A percentile compares a stretch with the other conserved stretches of the same genome.
phyloP scores from a whole-genome alignment of 2,329 filamentous ascomycete species.

The Talaromyces sp. region DNA sequence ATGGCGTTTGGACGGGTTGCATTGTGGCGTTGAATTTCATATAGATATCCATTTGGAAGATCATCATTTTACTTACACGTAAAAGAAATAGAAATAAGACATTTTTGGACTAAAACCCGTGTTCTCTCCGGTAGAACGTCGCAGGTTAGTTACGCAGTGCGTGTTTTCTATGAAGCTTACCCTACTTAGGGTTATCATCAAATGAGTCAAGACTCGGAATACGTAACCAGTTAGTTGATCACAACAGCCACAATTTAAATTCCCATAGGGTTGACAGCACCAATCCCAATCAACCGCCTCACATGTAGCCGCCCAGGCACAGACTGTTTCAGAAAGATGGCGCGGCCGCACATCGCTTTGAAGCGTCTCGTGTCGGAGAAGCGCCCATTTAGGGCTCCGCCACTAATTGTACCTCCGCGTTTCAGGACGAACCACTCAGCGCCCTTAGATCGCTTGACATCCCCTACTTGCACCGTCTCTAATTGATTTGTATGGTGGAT shows the following conservation, averaged over 20 bases:
- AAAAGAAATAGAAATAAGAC: neutral
- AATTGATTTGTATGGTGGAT: neutral
- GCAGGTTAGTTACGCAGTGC: neutral
- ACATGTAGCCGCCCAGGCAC: neutral
- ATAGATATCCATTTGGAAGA: conserved; percentile 3
- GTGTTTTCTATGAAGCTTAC: neutral
- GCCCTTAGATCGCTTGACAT: neutral
- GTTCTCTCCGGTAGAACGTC: neutral
- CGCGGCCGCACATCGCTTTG: conserved; percentile 6
- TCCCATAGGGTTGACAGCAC: neutral
- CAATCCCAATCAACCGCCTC: neutral
- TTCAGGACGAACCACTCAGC: conserved; percentile 6
- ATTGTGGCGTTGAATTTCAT: conserved; percentile 4
- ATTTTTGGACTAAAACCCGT: neutral
- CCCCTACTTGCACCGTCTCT: neutral
- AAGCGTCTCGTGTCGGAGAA: conserved; percentile 13
- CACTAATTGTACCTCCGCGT: conserved; percentile 1
- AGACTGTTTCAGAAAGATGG: conserved; percentile 11
- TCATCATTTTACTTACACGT: neutral
- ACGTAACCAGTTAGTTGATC: neutral
- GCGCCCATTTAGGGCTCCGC: neutral
- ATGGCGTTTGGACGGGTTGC: conserved; percentile 11
- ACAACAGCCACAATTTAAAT: neutral
- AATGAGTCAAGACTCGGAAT: neutral
- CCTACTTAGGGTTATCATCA: neutral